Conservation (phyloP, 352 stramenopile genomes). For the Pythium pyrilobum region DNA sequence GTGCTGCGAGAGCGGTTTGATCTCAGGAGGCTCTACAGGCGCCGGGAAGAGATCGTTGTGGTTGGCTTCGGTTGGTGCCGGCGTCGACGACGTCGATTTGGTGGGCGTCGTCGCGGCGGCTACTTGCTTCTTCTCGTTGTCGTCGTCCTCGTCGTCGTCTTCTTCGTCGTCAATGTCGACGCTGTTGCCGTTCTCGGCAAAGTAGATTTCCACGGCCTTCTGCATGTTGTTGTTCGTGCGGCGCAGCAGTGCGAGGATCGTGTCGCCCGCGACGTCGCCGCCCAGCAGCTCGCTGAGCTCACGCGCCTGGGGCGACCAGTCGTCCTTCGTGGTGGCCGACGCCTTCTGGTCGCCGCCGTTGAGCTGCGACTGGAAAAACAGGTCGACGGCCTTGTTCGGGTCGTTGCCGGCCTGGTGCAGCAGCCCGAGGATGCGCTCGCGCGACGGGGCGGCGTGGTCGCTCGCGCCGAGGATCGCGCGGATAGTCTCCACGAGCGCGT, state of each 20-base stretch:
- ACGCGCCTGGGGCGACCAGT: slow-evolving; percentile 39
- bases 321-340: not conserved
- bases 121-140: not conserved
- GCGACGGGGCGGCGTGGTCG: slow-evolving; percentile 41
- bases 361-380: slow-evolving; percentile 67
- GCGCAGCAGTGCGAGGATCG: slow-evolving; percentile 48
- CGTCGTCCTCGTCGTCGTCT: slow-evolving; percentile 28
- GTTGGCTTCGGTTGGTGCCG: not conserved
- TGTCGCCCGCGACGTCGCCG: slow-evolving; percentile 47
- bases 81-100: slow-evolving; percentile 19
- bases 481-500: slow-evolving; percentile 72
- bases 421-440: slow-evolving; percentile 60
- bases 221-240: slow-evolving; percentile 71
- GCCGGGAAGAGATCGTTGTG: slow-evolving; percentile 23
- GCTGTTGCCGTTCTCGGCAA: slow-evolving; percentile 49
- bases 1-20: slow-evolving; percentile 48
- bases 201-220: slow-evolving; percentile 78
- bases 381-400: slow-evolving; percentile 78
- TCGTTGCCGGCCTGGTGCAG: slow-evolving; percentile 57
- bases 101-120: slow-evolving; percentile 17
- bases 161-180: slow-evolving; percentile 29
- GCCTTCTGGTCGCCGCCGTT: slow-evolving; percentile 28
- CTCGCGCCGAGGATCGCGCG: slow-evolving; percentile 67
- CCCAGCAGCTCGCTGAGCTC: slow-evolving; percentile 73
- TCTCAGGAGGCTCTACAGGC: slow-evolving; percentile 26